These are phyloP conservation scores for Mangifera indica DNA, from an alignment of 345 rosid species.

Conservation along the genomic window DNA sequence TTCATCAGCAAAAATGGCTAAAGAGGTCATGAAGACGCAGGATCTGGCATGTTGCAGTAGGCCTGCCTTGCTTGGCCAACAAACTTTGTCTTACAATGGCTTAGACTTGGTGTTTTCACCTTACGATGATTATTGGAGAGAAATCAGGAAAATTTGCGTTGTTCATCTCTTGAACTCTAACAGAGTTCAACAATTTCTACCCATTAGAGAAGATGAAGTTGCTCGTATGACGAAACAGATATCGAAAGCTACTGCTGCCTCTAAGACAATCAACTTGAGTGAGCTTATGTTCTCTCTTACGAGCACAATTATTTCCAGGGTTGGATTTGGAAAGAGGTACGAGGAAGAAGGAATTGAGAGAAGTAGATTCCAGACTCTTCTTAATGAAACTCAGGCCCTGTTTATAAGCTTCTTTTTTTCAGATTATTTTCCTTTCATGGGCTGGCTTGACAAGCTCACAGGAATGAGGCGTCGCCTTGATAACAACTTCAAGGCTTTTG, in stretches of 20 bases:
- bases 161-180: too few species aligned
- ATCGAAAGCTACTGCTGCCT: not conserved
- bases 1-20: constrained; percentile 31
- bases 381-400: constrained; percentile 29
- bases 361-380: constrained; percentile 15
- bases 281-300: constrained; percentile 17
- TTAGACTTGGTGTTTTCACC: constrained; percentile 33
- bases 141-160: too few species aligned
- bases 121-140: constrained; percentile 25
- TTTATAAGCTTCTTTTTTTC: constrained; percentile 21
- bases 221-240: too few species aligned
- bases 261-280: constrained; percentile 19
- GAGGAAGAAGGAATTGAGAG: constrained; percentile 20
- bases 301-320: constrained; percentile 22
- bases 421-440: constrained; percentile 31
- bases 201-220: too few species aligned
- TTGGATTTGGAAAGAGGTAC: constrained; percentile 35
- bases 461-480: constrained; percentile 21
- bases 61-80: constrained; percentile 14
- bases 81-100: constrained; percentile 31
- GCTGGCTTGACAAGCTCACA: constrained; percentile 30
- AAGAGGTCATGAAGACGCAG: constrained; percentile 26
- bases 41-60: constrained; percentile 35
- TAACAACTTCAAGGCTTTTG: constrained; percentile 25
- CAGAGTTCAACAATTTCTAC: too few species aligned